These are phyloP conservation scores for Colletotrichum lini DNA, from an alignment of 2,329 filamentous ascomycete species.

Conservation along the genomic window DNA sequence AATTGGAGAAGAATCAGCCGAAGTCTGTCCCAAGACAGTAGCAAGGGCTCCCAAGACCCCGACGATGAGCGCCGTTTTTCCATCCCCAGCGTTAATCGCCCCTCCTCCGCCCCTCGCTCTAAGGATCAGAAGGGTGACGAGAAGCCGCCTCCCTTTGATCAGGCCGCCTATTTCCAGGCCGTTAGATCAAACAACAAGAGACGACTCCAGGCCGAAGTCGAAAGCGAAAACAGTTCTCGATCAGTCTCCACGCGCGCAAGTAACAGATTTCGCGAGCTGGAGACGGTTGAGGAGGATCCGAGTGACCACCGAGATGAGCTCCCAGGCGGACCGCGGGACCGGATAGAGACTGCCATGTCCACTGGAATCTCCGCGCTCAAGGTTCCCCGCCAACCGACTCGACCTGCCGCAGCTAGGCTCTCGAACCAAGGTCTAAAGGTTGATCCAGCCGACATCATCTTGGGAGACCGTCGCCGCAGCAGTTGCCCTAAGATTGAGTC, in stretches of 20 bases:
- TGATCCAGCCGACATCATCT: constrained; percentile 12
- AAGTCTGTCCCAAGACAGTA: constrained; percentile 60
- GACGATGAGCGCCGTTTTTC: constrained; percentile 16
- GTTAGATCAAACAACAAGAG: constrained; percentile 24
- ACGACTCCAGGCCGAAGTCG: constrained; percentile 31
- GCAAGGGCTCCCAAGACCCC: constrained; percentile 47
- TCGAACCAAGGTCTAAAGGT: constrained; percentile 23
- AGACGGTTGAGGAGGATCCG: constrained; percentile 33
- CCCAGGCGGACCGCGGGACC: constrained; percentile 20
- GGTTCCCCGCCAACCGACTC: constrained; percentile 4
- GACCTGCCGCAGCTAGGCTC: constrained; percentile 17
- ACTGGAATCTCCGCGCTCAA: constrained; percentile 4
- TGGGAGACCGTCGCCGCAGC: constrained; percentile 26
- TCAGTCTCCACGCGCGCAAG: constrained; percentile 34
- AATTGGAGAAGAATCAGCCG: constrained; percentile 15
- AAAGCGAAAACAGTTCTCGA: constrained; percentile 33
- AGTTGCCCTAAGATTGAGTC: constrained; percentile 22
- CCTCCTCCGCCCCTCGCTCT: background rate
- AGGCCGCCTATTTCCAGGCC: constrained; percentile 22
- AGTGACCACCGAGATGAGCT: constrained; percentile 16
- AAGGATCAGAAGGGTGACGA: background rate
- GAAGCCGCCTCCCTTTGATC: constrained; percentile 14
- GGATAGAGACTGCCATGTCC: constrained; percentile 27
- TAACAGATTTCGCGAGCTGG: constrained; percentile 31
- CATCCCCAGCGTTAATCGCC: background rate